phyloP scores from a whole-genome alignment of 345 rosid genomes.

The Moricandia arvensis region DNA sequence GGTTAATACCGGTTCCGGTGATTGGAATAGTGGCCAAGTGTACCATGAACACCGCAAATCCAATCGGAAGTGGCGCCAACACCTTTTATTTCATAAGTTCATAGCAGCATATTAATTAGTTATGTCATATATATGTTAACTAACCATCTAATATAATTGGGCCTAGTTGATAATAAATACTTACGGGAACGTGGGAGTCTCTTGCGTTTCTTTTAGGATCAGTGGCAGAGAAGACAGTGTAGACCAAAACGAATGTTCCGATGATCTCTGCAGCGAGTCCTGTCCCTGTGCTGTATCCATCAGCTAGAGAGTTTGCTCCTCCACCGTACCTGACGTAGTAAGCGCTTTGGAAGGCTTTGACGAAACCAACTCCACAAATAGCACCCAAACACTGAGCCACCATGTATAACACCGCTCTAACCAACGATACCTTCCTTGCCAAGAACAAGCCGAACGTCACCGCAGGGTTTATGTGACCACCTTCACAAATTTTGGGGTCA shows the following conservation, averaged over 20 bases:
- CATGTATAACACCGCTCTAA: conserved; percentile 63
- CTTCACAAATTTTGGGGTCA: conserved; percentile 30
- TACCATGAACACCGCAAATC: conserved; percentile 69
- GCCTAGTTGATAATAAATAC: conserved; percentile 37
- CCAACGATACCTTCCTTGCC: conserved; percentile 74
- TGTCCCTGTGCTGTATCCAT: conserved; percentile 51
- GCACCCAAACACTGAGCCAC: conserved; percentile 83
- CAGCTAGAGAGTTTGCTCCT: conserved; percentile 57
- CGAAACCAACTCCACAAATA: conserved; percentile 76
- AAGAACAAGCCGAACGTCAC: conserved; percentile 76
- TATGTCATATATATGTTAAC: too few relatives aligned
- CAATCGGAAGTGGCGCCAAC: conserved; percentile 66
- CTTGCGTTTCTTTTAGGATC: conserved; percentile 78
- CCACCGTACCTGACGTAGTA: conserved; percentile 54
- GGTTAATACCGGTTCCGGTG: conserved; percentile 75
- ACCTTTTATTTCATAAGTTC: too few relatives aligned
- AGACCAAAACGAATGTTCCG: conserved; percentile 78
- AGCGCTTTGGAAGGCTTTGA: conserved; percentile 64
- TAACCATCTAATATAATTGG: too few relatives aligned
- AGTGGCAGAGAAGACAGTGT: conserved; percentile 90
- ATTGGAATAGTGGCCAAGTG: conserved; percentile 71
- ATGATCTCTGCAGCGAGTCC: conserved; percentile 86
- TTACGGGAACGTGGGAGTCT: conserved; percentile 87
- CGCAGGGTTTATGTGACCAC: conserved; percentile 87
- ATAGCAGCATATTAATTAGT: too few relatives aligned